Evolutionary conservation across 176 grass and related monocot species (phyloP).

Genomic region (Calamus simplicifolius): DNA sequence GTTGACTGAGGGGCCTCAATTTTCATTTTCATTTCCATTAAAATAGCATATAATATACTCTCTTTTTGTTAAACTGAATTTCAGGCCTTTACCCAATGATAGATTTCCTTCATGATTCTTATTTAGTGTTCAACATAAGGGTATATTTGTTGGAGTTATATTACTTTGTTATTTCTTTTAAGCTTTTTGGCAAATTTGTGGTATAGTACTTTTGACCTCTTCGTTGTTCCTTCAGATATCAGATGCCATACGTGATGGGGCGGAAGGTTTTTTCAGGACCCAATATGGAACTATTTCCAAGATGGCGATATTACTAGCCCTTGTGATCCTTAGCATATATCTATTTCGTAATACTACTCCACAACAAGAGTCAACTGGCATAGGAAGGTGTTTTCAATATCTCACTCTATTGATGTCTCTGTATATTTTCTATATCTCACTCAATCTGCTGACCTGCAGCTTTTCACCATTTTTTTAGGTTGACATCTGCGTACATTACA

Average conservation of each 20-base stretch:
- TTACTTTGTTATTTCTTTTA: too few relatives aligned
- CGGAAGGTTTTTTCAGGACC: conserved; percentile 97
- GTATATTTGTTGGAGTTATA: too few relatives aligned
- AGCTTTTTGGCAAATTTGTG: too few relatives aligned
- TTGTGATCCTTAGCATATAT: conserved; percentile 96
- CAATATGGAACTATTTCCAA: conserved; percentile 98
- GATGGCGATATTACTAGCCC: conserved; percentile 81
- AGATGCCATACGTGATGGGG: conserved; percentile 96
- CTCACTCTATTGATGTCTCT: not conserved
- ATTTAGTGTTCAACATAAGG: too few relatives aligned
- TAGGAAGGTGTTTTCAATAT: conserved; percentile 52
- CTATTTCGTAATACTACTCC: conserved; percentile 77
- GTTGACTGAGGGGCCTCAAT: too few relatives aligned
- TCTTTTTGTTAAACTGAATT: too few relatives aligned
- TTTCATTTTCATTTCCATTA: too few relatives aligned
- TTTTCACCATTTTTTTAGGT: conserved; percentile 33
- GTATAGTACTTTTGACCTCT: conserved; percentile 8
- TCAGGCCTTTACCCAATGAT: too few relatives aligned
- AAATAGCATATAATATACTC: too few relatives aligned
- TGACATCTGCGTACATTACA: conserved; percentile 84
- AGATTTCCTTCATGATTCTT: too few relatives aligned
- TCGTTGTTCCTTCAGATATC: conserved; percentile 62
- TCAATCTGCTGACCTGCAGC: not conserved
- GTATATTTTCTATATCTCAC: too few relatives aligned
- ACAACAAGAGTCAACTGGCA: conserved; percentile 83